Conservation (phyloP, 1,139 yeast genomes). For the Sugiyamaella castrensis region DNA sequence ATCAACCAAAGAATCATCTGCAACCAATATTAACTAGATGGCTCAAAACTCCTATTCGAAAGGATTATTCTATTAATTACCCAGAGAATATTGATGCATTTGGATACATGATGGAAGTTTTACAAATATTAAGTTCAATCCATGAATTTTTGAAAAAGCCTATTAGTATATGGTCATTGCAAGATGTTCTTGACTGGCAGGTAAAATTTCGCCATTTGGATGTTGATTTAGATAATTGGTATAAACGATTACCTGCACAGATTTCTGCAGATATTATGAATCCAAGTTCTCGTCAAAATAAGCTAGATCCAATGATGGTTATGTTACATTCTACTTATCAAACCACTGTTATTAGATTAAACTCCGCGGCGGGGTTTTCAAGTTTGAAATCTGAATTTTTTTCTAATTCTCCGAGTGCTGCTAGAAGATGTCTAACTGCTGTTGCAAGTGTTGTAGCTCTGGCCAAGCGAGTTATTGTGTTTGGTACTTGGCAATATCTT, state of each 20-base stretch:
- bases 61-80: conserved; percentile 13
- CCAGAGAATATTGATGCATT: conserved; percentile 20
- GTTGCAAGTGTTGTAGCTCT: conserved; percentile 28
- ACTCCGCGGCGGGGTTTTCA: conserved; percentile 38
- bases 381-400: conserved; percentile 35
- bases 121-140: conserved; percentile 23
- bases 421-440: conserved; percentile 31
- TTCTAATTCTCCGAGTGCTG: conserved; percentile 34
- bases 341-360: conserved; percentile 35
- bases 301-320: conserved; percentile 22
- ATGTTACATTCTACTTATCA: conserved; percentile 34
- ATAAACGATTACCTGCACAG: conserved; percentile 22
- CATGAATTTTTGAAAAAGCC: conserved; percentile 25
- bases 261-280: conserved; percentile 11
- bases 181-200: conserved; percentile 27
- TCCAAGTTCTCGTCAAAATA: not conserved
- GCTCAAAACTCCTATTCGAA: conserved; percentile 17
- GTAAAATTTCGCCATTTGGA: conserved; percentile 25
- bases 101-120: conserved; percentile 23
- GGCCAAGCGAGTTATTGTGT: conserved; percentile 26
- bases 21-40: conserved; percentile 17
- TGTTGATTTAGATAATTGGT: conserved; percentile 26
- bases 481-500: conserved; percentile 27
- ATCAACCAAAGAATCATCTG: not conserved
- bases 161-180: conserved; percentile 21